Base-by-base conservation (phyloP, 2,329 filamentous ascomycete genomes). In the Aspergillus sp. region DNA sequence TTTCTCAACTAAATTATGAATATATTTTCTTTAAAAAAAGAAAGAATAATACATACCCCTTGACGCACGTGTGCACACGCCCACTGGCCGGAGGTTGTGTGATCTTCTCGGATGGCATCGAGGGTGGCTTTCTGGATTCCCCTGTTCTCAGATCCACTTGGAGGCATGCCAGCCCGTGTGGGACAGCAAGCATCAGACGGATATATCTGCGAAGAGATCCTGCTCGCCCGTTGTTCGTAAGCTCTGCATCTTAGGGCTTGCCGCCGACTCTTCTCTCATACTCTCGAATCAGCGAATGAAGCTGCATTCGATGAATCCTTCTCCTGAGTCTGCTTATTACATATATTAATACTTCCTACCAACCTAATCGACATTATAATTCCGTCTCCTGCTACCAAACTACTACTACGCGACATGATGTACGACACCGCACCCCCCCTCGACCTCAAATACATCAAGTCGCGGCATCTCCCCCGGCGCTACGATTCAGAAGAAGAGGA, bases 401-500 rank as follows among this genome's bases (percentile, higher is more conserved):
- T n/a, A n/a, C n/a, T n/a, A n/a, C 20, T 17, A 36, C 46, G 41
- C 52, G 17, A 51, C 49, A 25, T 20, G 29, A 71, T 71, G 67
- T 67, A 64, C 51, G 58, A 65, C 41, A 47, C 65, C 7, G 59
- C 58, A 21, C 53, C 59, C 31, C 47, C 66, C 7, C 49, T 70
- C 19, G 58, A 62, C 43, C 58, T 72, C 47, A 62, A 65, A 38
- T 67, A 67, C 50, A 56, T 68, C 54, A 67, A 64, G 53, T 59
- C 62, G 31, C 66, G 64, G 40, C 64, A 56, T 45, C 60, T 70
- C 13, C 68, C 68, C 43, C 63, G 61, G 38, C 63, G 63, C 23
- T 72, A 73, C 54, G 69, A 73, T 44, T 73, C 70, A 10, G 70
- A 73, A 21, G 70, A 73, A 54, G 70, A 72, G 54, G 69, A 68